These are phyloP conservation scores for Barnettozyma wickerhamii DNA, from an alignment of 805 yeast species.

Conservation along the genomic window DNA sequence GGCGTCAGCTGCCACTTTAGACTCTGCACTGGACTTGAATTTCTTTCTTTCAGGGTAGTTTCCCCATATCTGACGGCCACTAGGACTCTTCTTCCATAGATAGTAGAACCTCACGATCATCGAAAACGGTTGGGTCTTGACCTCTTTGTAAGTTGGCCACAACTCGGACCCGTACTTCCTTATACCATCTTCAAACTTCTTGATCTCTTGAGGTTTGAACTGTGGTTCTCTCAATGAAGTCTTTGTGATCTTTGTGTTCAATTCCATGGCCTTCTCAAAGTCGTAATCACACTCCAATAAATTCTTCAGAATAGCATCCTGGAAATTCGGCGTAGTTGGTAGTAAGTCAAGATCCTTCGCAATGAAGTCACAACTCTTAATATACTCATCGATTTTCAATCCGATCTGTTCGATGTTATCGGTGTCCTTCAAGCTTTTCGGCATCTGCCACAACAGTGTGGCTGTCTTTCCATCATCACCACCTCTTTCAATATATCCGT, in stretches of 20 bases:
- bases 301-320: slow-evolving; percentile 64
- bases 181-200: slow-evolving; percentile 72
- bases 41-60: slow-evolving; percentile 71
- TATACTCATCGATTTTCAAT: slow-evolving; percentile 42
- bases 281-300: slow-evolving; percentile 52
- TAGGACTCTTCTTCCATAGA: slow-evolving; percentile 83
- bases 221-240: slow-evolving; percentile 72
- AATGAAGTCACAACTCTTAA: slow-evolving; percentile 48
- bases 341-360: slow-evolving; percentile 53
- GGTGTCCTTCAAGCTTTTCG: slow-evolving; percentile 13
- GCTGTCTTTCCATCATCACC: slow-evolving; percentile 49
- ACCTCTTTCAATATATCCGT: slow-evolving; percentile 84
- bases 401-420: slow-evolving; percentile 21
- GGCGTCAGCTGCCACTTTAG: slow-evolving; percentile 15
- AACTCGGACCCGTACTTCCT: slow-evolving; percentile 72
- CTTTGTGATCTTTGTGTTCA: slow-evolving; percentile 47
- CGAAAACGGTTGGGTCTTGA: slow-evolving; percentile 67
- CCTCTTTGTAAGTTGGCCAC: slow-evolving; percentile 64
- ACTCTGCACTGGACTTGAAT: slow-evolving; percentile 36
- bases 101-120: slow-evolving; percentile 86
- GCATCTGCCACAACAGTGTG: slow-evolving; percentile 62
- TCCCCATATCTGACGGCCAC: slow-evolving; percentile 80
- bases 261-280: slow-evolving; percentile 40
- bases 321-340: slow-evolving; percentile 72
- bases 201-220: slow-evolving; percentile 56